Conservation (phyloP, 176 grass and related monocot genomes). For the Eragrostis curvula region DNA sequence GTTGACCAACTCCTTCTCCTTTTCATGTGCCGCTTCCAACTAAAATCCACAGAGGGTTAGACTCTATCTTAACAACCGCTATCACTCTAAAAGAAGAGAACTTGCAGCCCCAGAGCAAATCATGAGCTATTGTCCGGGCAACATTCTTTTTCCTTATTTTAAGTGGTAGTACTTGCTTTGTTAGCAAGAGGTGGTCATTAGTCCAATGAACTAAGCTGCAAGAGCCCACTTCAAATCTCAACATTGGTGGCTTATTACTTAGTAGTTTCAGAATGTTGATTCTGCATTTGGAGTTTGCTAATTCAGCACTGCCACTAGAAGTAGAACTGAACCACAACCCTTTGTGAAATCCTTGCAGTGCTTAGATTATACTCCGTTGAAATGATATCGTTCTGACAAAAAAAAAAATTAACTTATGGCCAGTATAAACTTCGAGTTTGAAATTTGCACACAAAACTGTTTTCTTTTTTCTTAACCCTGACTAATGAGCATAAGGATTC, state of each 20-base stretch:
- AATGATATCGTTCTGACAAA: too few relatives aligned
- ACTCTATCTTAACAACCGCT: not conserved
- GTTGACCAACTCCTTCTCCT: constrained; percentile 78
- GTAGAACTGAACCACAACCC: not conserved
- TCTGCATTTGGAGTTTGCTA: not conserved
- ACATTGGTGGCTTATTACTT: not conserved
- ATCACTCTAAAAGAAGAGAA: constrained; percentile 14
- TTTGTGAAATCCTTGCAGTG: not conserved
- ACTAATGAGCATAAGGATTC: not conserved
- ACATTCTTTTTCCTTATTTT: not conserved
- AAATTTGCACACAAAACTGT: not conserved
- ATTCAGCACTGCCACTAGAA: not conserved
- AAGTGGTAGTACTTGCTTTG: not conserved
- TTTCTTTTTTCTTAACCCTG: not conserved
- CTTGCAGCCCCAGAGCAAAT: not conserved
- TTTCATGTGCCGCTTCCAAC: constrained; percentile 84
- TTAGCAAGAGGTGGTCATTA: not conserved
- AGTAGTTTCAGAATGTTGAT: not conserved
- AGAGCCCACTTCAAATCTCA: not conserved
- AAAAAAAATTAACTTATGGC: too few relatives aligned
- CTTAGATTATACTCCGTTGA: not conserved
- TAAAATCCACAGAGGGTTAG: constrained; percentile 29
- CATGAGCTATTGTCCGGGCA: not conserved
- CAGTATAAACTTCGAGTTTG: not conserved
- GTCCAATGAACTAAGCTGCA: not conserved